Base-by-base conservation (phyloP, 2,329 filamentous ascomycete genomes). In the Didymella pomorum region DNA sequence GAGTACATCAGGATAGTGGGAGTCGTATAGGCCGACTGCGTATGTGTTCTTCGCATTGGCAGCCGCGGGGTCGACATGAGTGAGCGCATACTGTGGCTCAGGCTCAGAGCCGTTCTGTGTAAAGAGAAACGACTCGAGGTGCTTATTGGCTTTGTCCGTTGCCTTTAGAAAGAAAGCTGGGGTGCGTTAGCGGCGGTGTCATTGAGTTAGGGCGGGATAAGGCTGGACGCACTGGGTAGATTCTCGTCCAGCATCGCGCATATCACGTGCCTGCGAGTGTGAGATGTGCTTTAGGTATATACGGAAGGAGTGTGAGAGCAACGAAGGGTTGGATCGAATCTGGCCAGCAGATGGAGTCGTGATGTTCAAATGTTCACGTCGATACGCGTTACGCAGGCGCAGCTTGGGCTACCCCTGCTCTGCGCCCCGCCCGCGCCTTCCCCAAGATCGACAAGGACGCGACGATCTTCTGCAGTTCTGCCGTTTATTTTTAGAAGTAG, bases 191-290 rank as follows among this genome's bases (percentile, higher is more conserved):
- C 56, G 49, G 29, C 49, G 8, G 28, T 49, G 49, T 43, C 48
- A 26, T 57, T n/a, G 35, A 29, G 20, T 41, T 10, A 35, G 12
- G 18, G 33, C 12, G 12, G 11, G 12, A 9, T n/a, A 26, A 16
- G 12, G 18, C 37, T 20, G 49, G 1, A 35, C 56, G 37, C 68
- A 85, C 84, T 92, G 55, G 93, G 93, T n/a, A 97, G 86, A 77
- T 93, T 96, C 76, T 96, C 92, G 87, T 97, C 93, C 70, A 96
- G 85, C 93, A 97, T 97, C 56, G 68, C 63, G 63, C 70, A 73
- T 71, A 23, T 43, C 45, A 54, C 51, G 56, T 47, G 56, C 25
- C 37, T 28, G 12, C 20, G 33, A n/a, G 14, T 16, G 20, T 12
- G 29, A 35, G 29, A 28, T 21, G 31, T 20, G 18, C 4, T 12